phyloP scores from a whole-genome alignment of 768 basidiomycete species.

The Phallus indusiatus region DNA sequence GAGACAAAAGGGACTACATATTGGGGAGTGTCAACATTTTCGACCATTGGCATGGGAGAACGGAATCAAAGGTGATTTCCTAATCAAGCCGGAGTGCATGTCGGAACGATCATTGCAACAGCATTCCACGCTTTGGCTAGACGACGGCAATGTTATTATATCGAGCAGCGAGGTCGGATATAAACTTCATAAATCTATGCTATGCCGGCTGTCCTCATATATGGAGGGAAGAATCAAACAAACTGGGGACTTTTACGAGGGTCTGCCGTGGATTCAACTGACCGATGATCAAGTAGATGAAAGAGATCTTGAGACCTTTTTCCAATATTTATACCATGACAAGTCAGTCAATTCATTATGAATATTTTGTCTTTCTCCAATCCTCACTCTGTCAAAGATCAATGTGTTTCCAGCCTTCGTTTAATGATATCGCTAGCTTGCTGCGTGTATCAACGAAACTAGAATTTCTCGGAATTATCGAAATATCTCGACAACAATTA shows the following conservation, averaged over 20 bases:
- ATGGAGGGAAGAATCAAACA: conserved; percentile 3
- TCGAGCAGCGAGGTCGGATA: background rate
- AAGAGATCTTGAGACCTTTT: conserved; percentile 44
- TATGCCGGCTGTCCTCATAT: background rate
- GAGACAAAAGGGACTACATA: conserved; percentile 2
- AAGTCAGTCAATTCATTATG: conserved; percentile 26
- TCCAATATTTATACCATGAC: conserved; percentile 63
- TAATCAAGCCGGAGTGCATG: background rate
- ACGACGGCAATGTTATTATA: conserved; percentile 4
- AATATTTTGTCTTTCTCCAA: conserved; percentile 6
- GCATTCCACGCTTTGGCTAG: background rate
- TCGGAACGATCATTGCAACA: background rate
- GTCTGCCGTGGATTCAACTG: conserved; percentile 26
- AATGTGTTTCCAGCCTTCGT: conserved; percentile 32
- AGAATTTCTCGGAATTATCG: conserved; percentile 46
- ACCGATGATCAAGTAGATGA: conserved; percentile 25
- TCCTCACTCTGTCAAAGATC: conserved; percentile 28
- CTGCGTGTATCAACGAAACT: conserved; percentile 53
- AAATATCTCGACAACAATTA: conserved; percentile 33
- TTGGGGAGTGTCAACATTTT: background rate
- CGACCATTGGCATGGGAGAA: background rate
- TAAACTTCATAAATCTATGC: conserved; percentile 7
- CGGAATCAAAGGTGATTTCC: background rate
- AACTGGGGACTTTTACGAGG: conserved; percentile 3
- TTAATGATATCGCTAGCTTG: conserved; percentile 41